A percentile compares a stretch with the other conserved stretches of the same genome.
phyloP scores from a whole-genome alignment of 2,329 filamentous ascomycete genomes.

The Colletotrichum scovillei region DNA sequence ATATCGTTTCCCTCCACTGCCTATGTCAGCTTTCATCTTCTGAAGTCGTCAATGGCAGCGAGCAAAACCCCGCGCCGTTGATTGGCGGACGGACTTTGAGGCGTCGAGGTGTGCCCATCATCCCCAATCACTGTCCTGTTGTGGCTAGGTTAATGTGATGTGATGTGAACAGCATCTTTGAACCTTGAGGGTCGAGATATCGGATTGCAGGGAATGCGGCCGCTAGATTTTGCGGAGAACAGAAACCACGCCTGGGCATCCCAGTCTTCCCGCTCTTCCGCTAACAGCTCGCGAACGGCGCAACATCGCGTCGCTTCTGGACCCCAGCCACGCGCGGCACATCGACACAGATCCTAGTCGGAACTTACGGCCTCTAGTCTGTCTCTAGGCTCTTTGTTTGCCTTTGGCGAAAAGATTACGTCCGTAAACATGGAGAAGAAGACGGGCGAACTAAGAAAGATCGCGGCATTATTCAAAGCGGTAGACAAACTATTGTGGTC shows the following conservation, averaged over 20 bases:
- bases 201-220: slow-evolving; percentile 30
- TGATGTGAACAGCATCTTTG: slow-evolving; percentile 33
- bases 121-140: slow-evolving; percentile 26
- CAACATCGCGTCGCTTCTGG: slow-evolving; percentile 30
- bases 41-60: slow-evolving; percentile 2
- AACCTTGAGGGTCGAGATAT: slow-evolving; percentile 34
- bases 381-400: background rate
- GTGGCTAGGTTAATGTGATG: slow-evolving; percentile 36
- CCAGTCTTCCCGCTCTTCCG: slow-evolving; percentile 32
- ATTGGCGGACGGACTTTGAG: slow-evolving; percentile 27
- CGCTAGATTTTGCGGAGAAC: slow-evolving; percentile 31
- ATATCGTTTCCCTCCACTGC: background rate
- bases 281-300: slow-evolving; percentile 27
- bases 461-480: slow-evolving; percentile 13
- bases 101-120: slow-evolving; percentile 29
- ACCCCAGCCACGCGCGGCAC: slow-evolving; percentile 31
- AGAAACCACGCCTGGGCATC: slow-evolving; percentile 19
- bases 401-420: slow-evolving; percentile 24
- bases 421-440: slow-evolving; percentile 19
- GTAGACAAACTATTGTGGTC: slow-evolving; percentile 17
- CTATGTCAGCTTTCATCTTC: slow-evolving; percentile 3
- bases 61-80: slow-evolving; percentile 6
- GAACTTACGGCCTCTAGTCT: slow-evolving; percentile 5
- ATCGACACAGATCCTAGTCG: slow-evolving; percentile 26
- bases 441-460: slow-evolving; percentile 3